Evolutionary conservation across 2,329 filamentous ascomycete genomes (phyloP), one percentile per base, ranked within the genome.

Genomic region (Penicillium janthinellum): DNA sequence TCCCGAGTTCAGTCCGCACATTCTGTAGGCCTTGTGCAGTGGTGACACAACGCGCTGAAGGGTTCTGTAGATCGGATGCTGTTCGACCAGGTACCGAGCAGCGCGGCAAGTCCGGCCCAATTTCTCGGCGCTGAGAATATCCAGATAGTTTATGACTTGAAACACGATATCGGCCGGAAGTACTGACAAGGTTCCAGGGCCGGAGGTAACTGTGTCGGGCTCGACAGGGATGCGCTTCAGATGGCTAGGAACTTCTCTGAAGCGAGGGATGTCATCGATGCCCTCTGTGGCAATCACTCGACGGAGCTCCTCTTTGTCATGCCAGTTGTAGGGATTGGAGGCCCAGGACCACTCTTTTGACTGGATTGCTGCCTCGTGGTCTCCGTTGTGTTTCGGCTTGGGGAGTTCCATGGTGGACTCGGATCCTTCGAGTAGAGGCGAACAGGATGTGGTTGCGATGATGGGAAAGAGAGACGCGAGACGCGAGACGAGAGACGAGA

Each of bases 111-210:
- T 59, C 11, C 25, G 44, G 10, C 44, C 15, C 11, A 61, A 59
- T 22, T 7, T 2, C n/a, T 38, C 35, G 14, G 54, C 31, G 1
- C 34, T 54, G 22, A 12, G 2, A 6, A 59, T 10, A 25, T 63
- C 56, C 39, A 63, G 35, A 10, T 35, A 14, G 5, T 50, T 22
- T 2, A 61, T 56, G 5, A 61, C 48, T 14, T 31, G 11, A 17
- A 49, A 44, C 2, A 63, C 14, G 5, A 63, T 5, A 39, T 63
- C 61, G 14, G 28, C 17, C 2, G 61, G 52, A 1, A 60, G 44
- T 1, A n/a, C 2, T 3, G 14, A 17, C 25, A n/a, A 63, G 31
- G 14, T 17, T 20, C 28, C 58, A 28, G 25, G 53, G 22, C 42
- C 34, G 14, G 34, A 22, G 37, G 25, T 5, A 7, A 39, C 14